Evolutionary conservation across 345 rosid species (phyloP).

Genomic region (Pistacia atlantica): DNA sequence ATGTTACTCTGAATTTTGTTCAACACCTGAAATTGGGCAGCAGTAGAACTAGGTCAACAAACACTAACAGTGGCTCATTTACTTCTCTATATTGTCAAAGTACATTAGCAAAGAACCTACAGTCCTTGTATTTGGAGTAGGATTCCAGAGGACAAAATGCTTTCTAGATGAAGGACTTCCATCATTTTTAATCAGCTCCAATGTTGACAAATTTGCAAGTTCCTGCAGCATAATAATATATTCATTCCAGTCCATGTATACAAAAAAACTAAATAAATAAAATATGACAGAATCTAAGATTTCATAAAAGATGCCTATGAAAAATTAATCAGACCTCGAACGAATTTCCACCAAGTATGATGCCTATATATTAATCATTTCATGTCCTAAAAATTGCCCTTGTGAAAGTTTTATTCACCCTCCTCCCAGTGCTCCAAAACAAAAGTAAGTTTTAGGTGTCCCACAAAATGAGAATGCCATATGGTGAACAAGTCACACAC

Average conservation of each 20-base stretch:
- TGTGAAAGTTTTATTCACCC: neutral
- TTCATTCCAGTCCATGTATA: constrained; percentile 8
- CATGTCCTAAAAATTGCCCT: neutral
- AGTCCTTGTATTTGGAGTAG: constrained; percentile 32
- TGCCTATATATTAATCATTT: neutral
- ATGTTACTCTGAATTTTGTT: constrained; percentile 30
- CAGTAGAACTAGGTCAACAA: constrained; percentile 21
- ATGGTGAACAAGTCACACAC: constrained; percentile 8
- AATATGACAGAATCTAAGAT: neutral
- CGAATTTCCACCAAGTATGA: constrained; percentile 2
- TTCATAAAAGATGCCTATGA: neutral
- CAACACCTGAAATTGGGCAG: constrained; percentile 46
- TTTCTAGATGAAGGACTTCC: constrained; percentile 91
- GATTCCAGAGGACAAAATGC: constrained; percentile 88
- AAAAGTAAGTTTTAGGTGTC: neutral
- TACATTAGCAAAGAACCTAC: constrained; percentile 38
- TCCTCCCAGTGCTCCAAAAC: constrained; percentile 3
- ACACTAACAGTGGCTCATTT: constrained; percentile 9
- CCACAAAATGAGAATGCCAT: constrained; percentile 4
- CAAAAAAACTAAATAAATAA: constrained; percentile 6
- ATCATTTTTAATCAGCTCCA: constrained; percentile 80
- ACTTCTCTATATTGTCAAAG: constrained; percentile 3
- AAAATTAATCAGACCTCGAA: constrained; percentile 5
- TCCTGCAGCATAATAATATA: constrained; percentile 57
- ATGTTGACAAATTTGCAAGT: constrained; percentile 77